phyloP scores from a whole-genome alignment of 2,329 filamentous ascomycete genomes.

The Pseudogymnoascus sp. region DNA sequence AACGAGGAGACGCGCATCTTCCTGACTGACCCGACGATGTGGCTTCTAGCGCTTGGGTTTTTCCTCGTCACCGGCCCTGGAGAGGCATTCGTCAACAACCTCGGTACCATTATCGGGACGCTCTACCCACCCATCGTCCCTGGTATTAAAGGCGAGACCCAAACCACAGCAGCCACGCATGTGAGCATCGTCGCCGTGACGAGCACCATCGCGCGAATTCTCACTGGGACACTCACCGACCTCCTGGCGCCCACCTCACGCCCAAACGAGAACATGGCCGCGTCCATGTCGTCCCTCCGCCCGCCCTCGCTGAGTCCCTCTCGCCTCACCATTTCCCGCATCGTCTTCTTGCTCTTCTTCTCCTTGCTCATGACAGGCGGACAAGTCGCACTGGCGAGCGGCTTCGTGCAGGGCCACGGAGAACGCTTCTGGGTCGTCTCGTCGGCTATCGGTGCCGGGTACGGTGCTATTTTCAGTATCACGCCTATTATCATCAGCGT shows the following conservation, averaged over 20 bases:
- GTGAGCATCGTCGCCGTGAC: constrained; percentile 87
- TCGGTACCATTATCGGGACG: constrained; percentile 87
- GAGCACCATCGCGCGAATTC: constrained; percentile 80
- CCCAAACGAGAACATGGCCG: constrained; percentile 46
- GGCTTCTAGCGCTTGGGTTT: constrained; percentile 84
- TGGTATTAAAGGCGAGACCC: not conserved
- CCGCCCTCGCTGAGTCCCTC: constrained; percentile 18
- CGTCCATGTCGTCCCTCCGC: constrained; percentile 27
- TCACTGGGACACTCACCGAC: constrained; percentile 83
- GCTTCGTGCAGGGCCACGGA: constrained; percentile 62
- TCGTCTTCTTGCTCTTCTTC: constrained; percentile 70
- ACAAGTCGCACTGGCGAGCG: constrained; percentile 68
- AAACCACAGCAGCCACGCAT: constrained; percentile 62
- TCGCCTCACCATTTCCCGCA: constrained; percentile 60
- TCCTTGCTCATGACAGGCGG: constrained; percentile 66
- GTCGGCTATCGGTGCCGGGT: constrained; percentile 76
- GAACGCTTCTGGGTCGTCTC: constrained; percentile 81
- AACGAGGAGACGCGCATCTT: constrained; percentile 86
- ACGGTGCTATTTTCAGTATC: constrained; percentile 83
- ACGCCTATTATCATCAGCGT: constrained; percentile 91
- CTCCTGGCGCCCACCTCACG: constrained; percentile 61
- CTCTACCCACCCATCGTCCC: constrained; percentile 58
- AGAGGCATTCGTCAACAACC: constrained; percentile 97
- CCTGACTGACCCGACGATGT: constrained; percentile 85
- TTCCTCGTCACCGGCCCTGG: constrained; percentile 88